phyloP scores from a whole-genome alignment of 2,329 filamentous ascomycete species.

The Metarhizium sp. region DNA sequence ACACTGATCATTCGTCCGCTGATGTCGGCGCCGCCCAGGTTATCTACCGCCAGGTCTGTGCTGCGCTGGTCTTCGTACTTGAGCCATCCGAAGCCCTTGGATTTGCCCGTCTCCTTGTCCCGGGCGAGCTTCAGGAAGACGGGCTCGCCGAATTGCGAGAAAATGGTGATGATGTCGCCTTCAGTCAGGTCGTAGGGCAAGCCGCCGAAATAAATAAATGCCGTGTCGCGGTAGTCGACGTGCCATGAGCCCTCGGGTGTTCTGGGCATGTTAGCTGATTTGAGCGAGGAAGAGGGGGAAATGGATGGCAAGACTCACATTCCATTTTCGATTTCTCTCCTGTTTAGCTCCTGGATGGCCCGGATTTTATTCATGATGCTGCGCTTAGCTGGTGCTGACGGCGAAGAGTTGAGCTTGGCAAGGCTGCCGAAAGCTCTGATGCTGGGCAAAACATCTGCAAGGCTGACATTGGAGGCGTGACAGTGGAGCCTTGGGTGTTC shows the following conservation, averaged over 20 bases:
- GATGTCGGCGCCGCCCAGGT: constrained; percentile 78
- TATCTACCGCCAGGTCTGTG: constrained; percentile 92
- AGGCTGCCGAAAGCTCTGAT: background rate
- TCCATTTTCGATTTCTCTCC: constrained; percentile 84
- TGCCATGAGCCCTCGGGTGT: constrained; percentile 89
- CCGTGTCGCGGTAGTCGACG: constrained; percentile 93
- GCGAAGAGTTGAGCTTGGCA: background rate
- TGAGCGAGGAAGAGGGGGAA: background rate
- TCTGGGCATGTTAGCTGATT: constrained; percentile 33
- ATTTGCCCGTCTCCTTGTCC: constrained; percentile 95
- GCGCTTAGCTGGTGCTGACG: background rate
- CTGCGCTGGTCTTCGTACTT: constrained; percentile 98
- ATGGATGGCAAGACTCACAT: constrained; percentile 44
- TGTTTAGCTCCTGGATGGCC: constrained; percentile 86
- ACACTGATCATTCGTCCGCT: constrained; percentile 74
- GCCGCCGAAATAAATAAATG: constrained; percentile 92
- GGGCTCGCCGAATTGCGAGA: constrained; percentile 94
- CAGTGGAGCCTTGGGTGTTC: background rate
- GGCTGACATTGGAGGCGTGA: constrained; percentile 2
- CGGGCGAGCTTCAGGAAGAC: constrained; percentile 86
- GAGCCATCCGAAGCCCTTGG: constrained; percentile 86
- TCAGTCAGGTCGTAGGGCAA: constrained; percentile 88
- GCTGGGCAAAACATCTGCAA: background rate
- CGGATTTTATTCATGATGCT: constrained; percentile 83
- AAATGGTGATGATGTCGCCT: constrained; percentile 92